These are phyloP conservation scores for Fusarium subtropicale DNA, from an alignment of 2,329 filamentous ascomycete genomes.

Conservation along the genomic window DNA sequence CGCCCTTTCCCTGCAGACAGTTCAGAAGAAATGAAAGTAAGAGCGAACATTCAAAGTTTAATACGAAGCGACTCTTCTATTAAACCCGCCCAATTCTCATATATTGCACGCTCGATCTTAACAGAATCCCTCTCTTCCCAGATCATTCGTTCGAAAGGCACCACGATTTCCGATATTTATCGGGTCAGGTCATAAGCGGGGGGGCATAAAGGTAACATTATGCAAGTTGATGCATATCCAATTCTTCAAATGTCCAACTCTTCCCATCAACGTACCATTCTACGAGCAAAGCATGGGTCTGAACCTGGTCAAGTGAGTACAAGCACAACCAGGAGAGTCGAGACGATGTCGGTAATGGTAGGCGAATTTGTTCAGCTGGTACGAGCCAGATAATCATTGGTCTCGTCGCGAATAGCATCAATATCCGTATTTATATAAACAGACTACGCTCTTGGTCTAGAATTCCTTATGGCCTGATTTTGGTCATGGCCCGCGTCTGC, in stretches of 20 bases:
- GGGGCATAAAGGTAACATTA: conserved; percentile 29
- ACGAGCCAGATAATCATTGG: neutral
- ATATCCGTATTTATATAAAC: neutral
- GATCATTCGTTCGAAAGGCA: conserved; percentile 16
- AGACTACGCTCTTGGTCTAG: conserved; percentile 23
- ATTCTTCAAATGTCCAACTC: neutral
- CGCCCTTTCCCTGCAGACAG: neutral
- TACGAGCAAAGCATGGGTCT: neutral
- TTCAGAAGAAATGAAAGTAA: neutral
- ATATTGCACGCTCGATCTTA: conserved; percentile 27
- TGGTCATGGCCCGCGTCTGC: conserved; percentile 5
- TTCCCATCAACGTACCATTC: neutral
- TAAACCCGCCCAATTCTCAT: conserved; percentile 23
- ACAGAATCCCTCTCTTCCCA: conserved; percentile 14
- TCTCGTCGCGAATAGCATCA: conserved; percentile 8
- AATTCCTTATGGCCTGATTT: conserved; percentile 31
- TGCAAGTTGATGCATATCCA: conserved; percentile 23
- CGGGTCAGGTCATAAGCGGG: conserved; percentile 44
- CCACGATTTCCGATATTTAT: conserved; percentile 42
- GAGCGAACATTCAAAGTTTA: conserved; percentile 27
- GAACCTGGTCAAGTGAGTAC: neutral
- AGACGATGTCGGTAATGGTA: conserved; percentile 6
- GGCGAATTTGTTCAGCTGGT: conserved; percentile 1
- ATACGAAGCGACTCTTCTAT: conserved; percentile 4
- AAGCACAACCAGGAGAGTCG: neutral